phyloP scores from a whole-genome alignment of 176 grass and related monocot species.

The Aegilops tauschii region DNA sequence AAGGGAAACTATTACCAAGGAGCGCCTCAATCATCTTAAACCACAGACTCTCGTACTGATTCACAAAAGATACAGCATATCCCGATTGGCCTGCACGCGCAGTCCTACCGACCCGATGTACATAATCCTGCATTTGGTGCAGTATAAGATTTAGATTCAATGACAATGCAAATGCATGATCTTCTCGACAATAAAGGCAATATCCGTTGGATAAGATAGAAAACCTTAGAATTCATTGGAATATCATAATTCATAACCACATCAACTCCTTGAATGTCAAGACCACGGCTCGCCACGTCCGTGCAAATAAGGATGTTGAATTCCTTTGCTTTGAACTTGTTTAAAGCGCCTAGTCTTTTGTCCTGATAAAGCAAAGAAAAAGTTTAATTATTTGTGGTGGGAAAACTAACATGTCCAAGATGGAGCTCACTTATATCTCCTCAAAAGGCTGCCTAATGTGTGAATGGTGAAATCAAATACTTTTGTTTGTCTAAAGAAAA shows the following conservation, averaged over 20 bases:
- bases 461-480: conserved; percentile 1
- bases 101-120: conserved; percentile 94
- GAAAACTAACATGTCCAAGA: background rate
- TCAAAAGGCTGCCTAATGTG: background rate
- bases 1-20: conserved; percentile 43
- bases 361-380: conserved; percentile 39
- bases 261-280: conserved; percentile 90
- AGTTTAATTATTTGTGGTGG: background rate
- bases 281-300: conserved; percentile 84
- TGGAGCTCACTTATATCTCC: background rate
- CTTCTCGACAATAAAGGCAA: background rate
- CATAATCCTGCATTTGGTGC: conserved; percentile 65
- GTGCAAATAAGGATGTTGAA: conserved; percentile 86
- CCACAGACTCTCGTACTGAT: conserved; percentile 67
- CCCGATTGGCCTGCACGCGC: conserved; percentile 79
- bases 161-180: background rate
- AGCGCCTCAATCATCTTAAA: conserved; percentile 66
- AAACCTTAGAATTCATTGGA: conserved; percentile 78
- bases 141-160: background rate
- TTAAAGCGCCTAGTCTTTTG: conserved; percentile 80
- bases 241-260: conserved; percentile 93
- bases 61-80: conserved; percentile 75
- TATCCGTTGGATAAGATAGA: background rate
- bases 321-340: conserved; percentile 73
- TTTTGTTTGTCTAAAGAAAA: background rate